Percentiles rank a stretch among this genome's conserved stretches.
Conservation (phyloP, 1,284 basidiomycete species). For the Apiotrichum brassicae region DNA sequence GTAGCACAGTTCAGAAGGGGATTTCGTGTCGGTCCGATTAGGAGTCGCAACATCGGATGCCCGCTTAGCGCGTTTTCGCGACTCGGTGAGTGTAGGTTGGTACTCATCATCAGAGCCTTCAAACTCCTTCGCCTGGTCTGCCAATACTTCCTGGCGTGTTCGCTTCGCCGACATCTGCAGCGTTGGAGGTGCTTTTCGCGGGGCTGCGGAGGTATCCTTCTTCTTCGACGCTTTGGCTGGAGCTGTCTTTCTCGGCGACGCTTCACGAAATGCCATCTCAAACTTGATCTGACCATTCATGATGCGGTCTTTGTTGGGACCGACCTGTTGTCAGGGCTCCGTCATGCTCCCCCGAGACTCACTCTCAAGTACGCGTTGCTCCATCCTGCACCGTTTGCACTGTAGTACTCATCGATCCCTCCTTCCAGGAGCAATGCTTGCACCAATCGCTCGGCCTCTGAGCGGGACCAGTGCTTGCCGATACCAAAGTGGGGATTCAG, state of each 20-base stretch:
- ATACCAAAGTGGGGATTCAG: constrained; percentile 32
- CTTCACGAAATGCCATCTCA: background rate
- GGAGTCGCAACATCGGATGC: background rate
- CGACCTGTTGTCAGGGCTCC: background rate
- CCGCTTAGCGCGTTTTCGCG: background rate
- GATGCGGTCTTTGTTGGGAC: background rate
- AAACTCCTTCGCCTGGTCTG: background rate
- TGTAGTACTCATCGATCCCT: constrained; percentile 32
- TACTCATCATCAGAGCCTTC: constrained; percentile 45
- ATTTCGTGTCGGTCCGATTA: background rate
- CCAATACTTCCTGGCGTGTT: background rate
- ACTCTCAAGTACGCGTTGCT: constrained; percentile 43
- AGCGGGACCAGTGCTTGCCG: constrained; percentile 35
- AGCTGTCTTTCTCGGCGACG: background rate
- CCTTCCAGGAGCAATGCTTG: constrained; percentile 40
- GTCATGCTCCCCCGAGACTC: constrained; percentile 9
- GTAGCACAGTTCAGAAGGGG: constrained; percentile 3
- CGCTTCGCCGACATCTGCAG: background rate
- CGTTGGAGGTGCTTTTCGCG: constrained; percentile 54
- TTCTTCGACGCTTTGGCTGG: background rate
- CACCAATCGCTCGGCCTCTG: constrained; percentile 41
- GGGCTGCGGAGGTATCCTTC: background rate
- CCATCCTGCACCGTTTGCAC: constrained; percentile 37
- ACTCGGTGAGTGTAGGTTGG: constrained; percentile 47
- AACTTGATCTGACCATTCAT: background rate